phyloP scores from a whole-genome alignment of 331 rosid genomes.

The Pyrus hybrid region DNA sequence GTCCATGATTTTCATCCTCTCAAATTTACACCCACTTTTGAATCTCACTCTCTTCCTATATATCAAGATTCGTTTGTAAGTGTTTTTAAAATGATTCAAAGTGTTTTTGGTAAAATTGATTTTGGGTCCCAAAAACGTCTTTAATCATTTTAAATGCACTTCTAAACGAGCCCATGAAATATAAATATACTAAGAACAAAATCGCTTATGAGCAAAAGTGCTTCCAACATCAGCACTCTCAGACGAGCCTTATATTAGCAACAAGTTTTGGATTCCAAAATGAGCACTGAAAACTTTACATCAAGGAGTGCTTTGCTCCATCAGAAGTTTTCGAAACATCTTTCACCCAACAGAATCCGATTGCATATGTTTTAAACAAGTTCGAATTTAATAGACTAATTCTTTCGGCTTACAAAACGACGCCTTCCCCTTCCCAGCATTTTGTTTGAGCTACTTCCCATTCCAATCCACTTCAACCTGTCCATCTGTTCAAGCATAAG shows the following conservation, averaged over 20 bases:
- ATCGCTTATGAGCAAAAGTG: neutral
- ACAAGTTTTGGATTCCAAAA: neutral
- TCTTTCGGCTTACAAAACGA: neutral
- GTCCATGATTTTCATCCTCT: neutral
- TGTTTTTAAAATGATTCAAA: too few species aligned
- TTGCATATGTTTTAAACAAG: too few species aligned
- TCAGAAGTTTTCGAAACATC: neutral
- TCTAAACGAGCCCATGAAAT: too few species aligned
- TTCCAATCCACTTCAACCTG: conserved; percentile 51
- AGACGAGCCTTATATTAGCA: neutral
- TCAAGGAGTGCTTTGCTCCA: neutral
- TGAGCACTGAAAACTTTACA: neutral
- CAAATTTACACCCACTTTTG: neutral
- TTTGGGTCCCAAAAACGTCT: accelerated
- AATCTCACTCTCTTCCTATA: neutral
- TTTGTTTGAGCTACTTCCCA: conserved; percentile 11
- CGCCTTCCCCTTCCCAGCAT: neutral
- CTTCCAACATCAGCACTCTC: neutral
- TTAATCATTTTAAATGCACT: accelerated
- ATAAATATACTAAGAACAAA: neutral
- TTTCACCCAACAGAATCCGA: too few species aligned
- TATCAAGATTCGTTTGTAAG: too few species aligned
- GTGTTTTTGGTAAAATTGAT: too few species aligned
- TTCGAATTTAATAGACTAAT: neutral
- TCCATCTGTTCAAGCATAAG: conserved; percentile 48